These are phyloP conservation scores for Syncephalastrum racemosum DNA, from an alignment of 371 early-diverging fungal species.

Conservation along the genomic window DNA sequence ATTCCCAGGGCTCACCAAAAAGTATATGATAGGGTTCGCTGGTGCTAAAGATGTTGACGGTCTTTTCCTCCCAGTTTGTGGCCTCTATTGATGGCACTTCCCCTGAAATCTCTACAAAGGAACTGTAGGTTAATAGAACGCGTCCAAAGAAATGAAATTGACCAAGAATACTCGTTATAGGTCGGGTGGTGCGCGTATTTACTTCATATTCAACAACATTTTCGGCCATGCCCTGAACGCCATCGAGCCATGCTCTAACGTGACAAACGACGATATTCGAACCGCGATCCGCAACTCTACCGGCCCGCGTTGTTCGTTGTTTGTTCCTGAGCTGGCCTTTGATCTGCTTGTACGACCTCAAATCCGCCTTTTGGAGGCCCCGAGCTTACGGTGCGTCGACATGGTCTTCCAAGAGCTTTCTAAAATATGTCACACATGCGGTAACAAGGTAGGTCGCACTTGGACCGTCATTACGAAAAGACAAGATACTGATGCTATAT, in stretches of 20 bases:
- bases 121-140: slow-evolving; percentile 58
- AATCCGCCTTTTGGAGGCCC: slow-evolving; percentile 77
- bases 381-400: slow-evolving; percentile 85
- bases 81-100: slow-evolving; percentile 83
- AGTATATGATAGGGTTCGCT: slow-evolving; percentile 53
- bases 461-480: not conserved
- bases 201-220: slow-evolving; percentile 88
- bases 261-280: slow-evolving; percentile 83
- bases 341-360: slow-evolving; percentile 86
- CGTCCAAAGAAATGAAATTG: not conserved
- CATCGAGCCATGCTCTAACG: slow-evolving; percentile 75
- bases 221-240: slow-evolving; percentile 81
- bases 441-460: slow-evolving; percentile 58
- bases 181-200: slow-evolving; percentile 88
- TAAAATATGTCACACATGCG: slow-evolving; percentile 86
- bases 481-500: slow-evolving; percentile 1
- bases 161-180: slow-evolving; percentile 13
- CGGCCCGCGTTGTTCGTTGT: slow-evolving; percentile 83
- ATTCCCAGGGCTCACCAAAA: not conserved
- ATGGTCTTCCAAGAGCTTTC: slow-evolving; percentile 88
- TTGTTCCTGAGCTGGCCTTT: slow-evolving; percentile 92
- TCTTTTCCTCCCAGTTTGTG: slow-evolving; percentile 79
- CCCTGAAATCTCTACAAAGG: slow-evolving; percentile 85
- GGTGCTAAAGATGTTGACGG: slow-evolving; percentile 78
- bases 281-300: slow-evolving; percentile 90